Conservation (phyloP, 2,329 filamentous ascomycete species). For the Fusarium caatingaense region DNA sequence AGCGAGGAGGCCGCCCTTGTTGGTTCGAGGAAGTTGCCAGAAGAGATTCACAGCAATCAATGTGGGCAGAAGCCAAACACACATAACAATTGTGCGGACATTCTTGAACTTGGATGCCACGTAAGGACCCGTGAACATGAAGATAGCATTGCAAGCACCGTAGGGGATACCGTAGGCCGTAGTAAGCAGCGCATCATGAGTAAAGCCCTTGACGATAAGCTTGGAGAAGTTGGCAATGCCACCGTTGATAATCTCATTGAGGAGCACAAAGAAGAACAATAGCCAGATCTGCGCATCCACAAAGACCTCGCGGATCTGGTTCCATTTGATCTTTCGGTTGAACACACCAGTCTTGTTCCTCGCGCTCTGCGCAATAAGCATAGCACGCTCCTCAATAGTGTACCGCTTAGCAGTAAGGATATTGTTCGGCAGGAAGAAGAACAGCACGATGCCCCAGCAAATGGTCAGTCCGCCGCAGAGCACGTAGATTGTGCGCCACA, state of each 20-base stretch:
- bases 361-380: constrained; percentile 72
- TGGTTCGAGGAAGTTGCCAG: constrained; percentile 59
- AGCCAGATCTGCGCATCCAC: constrained; percentile 64
- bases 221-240: constrained; percentile 68
- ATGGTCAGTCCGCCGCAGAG: constrained; percentile 62
- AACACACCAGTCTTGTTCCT: constrained; percentile 60
- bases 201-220: constrained; percentile 63
- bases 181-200: constrained; percentile 52
- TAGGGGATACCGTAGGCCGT: constrained; percentile 66
- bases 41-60: constrained; percentile 61
- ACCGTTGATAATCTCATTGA: constrained; percentile 66
- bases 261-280: constrained; percentile 63
- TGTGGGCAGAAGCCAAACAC: constrained; percentile 62
- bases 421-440: constrained; percentile 60
- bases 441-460: constrained; percentile 59
- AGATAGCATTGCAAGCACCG: constrained; percentile 65
- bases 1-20: constrained; percentile 60
- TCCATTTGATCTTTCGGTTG: constrained; percentile 60
- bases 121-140: constrained; percentile 63
- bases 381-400: constrained; percentile 46
- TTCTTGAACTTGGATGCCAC: constrained; percentile 64
- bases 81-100: constrained; percentile 63
- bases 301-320: constrained; percentile 62
- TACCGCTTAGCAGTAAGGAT: constrained; percentile 52
- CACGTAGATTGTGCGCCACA: constrained; percentile 67